Evolutionary conservation across 805 yeast species (phyloP), one percentile per base, ranked within the genome.

Genomic region (Metschnikowia koreensis): DNA sequence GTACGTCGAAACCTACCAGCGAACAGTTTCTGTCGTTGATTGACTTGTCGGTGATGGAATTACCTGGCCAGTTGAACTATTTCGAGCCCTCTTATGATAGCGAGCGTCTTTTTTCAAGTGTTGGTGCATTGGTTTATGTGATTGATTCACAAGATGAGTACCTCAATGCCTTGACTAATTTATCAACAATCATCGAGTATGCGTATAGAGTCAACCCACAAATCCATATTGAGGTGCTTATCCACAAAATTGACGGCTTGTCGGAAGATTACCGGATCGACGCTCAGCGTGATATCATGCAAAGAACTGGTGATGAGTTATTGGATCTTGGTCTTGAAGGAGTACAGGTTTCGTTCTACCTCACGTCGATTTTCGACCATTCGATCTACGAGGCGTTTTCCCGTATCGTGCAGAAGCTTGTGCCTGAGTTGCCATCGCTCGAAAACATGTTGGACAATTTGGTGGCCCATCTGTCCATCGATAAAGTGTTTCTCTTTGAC

Each of bases 61-160:
- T 93, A 15, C 99, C 99, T 0, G 98, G 97, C 2, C 97, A 93
- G 67, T 69, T 92, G 55, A 90, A 91, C 66, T 82, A 89, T 61
- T 89, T 90, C 65, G 97, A 91, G 60, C 94, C 96, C 2, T 80
- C 84, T 34, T 85, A 86, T 60, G 97, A 90, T 61, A 82, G 88
- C 26, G 91, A 85, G 55, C 76, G 84, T 54, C 69, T 92, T 28
- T 92, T 93, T 63, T 77, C 85, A 41, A 83, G 86, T 41, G 90
- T 91, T 12, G 97, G 97, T 16, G 94, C 97, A 0, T 75, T 94
- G 29, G 94, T 94, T 1, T 94, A 94, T 64, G 97, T 94, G 39
- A 91, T 94, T 55, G 99, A 94, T 69, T 82, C 92, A 10, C 97
- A 91, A 67, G 98, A 93, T 71, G 99, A 94, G 66, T 94, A 94